These are phyloP conservation scores for Obba rivulosa DNA, from an alignment of 768 basidiomycete genomes.

Conservation along the genomic window DNA sequence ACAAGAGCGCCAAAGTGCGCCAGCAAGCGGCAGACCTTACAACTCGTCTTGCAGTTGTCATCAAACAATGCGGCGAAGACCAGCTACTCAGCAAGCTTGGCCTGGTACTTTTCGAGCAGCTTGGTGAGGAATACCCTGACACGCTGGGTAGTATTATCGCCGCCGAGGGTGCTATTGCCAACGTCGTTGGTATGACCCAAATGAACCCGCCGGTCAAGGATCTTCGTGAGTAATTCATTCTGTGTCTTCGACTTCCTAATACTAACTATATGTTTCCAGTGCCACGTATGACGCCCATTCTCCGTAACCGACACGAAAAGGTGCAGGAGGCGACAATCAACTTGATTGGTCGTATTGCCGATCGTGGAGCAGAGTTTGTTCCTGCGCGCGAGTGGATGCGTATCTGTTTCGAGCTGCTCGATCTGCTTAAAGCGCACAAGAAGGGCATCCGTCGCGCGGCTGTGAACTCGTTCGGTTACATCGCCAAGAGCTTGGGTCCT, in stretches of 20 bases:
- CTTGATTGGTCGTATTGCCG: constrained; percentile 98
- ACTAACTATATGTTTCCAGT: constrained; percentile 44
- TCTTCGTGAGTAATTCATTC: constrained; percentile 63
- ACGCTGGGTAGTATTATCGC: constrained; percentile 99
- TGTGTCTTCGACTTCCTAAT: neutral
- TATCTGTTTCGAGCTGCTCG: constrained; percentile 97
- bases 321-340: constrained; percentile 99
- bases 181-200: constrained; percentile 99
- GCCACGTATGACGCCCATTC: constrained; percentile 99
- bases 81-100: constrained; percentile 93
- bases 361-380: constrained; percentile 98
- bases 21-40: constrained; percentile 99
- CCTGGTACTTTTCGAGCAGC: constrained; percentile 94
- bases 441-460: constrained; percentile 98
- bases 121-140: constrained; percentile 99
- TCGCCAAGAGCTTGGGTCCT: constrained; percentile 98
- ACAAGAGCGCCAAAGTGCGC: constrained; percentile 98
- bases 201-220: constrained; percentile 99
- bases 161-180: constrained; percentile 97
- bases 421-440: constrained; percentile 97
- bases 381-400: constrained; percentile 99
- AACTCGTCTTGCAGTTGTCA: constrained; percentile 91
- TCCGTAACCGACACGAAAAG: constrained; percentile 98
- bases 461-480: constrained; percentile 99
- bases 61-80: constrained; percentile 98